Evolutionary conservation across 1,284 basidiomycete species (phyloP).

Genomic region (Apiotrichum akiyoshidainum): DNA sequence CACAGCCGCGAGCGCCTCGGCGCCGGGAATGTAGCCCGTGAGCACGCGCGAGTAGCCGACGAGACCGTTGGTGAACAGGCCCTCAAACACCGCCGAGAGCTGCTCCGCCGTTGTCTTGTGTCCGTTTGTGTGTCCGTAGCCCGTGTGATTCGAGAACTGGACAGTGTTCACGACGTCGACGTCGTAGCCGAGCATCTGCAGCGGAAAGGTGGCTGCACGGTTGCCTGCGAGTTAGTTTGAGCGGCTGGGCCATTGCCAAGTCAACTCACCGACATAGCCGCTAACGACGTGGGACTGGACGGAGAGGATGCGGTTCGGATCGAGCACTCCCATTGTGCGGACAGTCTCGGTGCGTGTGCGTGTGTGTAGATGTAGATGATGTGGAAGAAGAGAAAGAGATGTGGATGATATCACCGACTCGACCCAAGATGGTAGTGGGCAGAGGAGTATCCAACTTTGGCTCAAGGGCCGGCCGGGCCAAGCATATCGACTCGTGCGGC

Average conservation of each 20-base stretch:
- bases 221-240: conserved; percentile 56
- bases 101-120: conserved; percentile 68
- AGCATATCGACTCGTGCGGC: too few relatives aligned
- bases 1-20: conserved; percentile 70
- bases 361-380: too few relatives aligned
- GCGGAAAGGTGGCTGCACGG: conserved; percentile 83
- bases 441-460: too few relatives aligned
- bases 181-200: conserved; percentile 92
- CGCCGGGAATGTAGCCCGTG: conserved; percentile 87
- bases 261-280: conserved; percentile 86
- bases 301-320: conserved; percentile 52
- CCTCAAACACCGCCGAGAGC: conserved; percentile 63
- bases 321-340: conserved; percentile 8
- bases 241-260: too few relatives aligned
- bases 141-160: conserved; percentile 83
- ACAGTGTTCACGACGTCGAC: conserved; percentile 97
- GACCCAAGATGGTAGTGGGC: too few relatives aligned
- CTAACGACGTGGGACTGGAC: conserved; percentile 92
- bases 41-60: conserved; percentile 64
- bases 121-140: conserved; percentile 72
- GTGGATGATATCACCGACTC: neutral
- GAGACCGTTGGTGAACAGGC: conserved; percentile 66
- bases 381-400: neutral
- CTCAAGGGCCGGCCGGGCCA: too few relatives aligned
- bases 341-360: neutral